These are phyloP conservation scores for Dimocarpus longan DNA, from an alignment of 345 rosid genomes.

Conservation along the genomic window DNA sequence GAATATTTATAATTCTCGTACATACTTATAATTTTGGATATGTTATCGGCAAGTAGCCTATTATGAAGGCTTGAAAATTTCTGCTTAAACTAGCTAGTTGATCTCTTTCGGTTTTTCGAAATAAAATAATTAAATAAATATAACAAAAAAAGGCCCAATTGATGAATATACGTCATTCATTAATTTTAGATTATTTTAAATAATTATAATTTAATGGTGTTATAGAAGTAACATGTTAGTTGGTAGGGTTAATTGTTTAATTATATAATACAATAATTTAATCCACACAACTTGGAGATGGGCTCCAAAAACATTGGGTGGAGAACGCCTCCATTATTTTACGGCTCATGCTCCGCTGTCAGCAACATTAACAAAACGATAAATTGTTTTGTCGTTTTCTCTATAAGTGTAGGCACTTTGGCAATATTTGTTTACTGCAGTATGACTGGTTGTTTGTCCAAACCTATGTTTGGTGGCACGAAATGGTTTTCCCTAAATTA, in stretches of 20 bases:
- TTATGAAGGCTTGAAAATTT: not conserved
- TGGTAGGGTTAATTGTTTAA: not conserved
- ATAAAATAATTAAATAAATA: not conserved
- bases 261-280: not conserved
- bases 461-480: too few species aligned
- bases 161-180: not conserved
- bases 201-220: not conserved
- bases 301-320: conserved; percentile 29
- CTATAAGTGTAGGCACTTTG: not conserved
- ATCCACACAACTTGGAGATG: conserved; percentile 31
- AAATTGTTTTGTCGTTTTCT: not conserved
- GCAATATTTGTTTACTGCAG: too few species aligned
- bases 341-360: not conserved
- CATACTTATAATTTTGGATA: too few species aligned
- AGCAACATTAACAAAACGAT: not conserved
- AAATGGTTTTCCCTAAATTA: too few species aligned
- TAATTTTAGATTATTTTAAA: not conserved
- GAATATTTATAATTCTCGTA: too few species aligned
- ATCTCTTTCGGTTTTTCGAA: not conserved
- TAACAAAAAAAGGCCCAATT: not conserved
- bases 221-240: conserved; percentile 6
- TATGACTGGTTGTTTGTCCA: too few species aligned
- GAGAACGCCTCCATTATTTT: not conserved
- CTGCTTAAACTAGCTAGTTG: not conserved
- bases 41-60: not conserved